Evolutionary conservation across 371 early-diverging fungal genomes (phyloP).

Genomic region (Blastocladiella emersonii): DNA sequence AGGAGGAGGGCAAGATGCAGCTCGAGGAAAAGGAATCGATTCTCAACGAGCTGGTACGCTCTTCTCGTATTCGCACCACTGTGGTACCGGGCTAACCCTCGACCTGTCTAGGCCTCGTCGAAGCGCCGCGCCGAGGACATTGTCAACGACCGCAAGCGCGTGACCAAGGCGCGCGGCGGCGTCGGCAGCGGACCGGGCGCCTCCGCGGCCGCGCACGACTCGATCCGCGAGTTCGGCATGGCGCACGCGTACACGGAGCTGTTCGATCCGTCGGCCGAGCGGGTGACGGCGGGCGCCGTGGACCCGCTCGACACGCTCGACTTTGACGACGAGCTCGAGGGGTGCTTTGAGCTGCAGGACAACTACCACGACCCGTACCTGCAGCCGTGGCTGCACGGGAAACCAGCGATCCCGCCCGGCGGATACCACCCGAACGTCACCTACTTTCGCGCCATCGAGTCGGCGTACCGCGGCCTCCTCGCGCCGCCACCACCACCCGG

Average conservation of each 20-base stretch:
- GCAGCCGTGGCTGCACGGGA: neutral
- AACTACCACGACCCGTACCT: neutral
- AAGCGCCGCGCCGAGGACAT: conserved; percentile 20
- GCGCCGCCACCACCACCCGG: too few species aligned
- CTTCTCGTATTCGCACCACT: too few species aligned
- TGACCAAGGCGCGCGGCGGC: neutral
- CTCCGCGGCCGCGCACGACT: neutral
- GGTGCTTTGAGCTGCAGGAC: neutral
- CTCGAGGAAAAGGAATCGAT: conserved; percentile 26
- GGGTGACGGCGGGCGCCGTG: neutral
- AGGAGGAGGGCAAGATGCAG: conserved; percentile 25
- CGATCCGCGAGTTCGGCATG: neutral
- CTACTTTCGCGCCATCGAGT: neutral
- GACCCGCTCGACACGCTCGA: neutral
- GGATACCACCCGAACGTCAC: neutral
- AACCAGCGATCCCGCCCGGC: neutral
- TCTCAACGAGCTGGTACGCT: conserved; percentile 30
- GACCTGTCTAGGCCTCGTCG: conserved; percentile 25
- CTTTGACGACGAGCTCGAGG: neutral
- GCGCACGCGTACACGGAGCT: neutral
- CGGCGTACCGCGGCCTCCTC: neutral
- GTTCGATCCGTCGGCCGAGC: neutral
- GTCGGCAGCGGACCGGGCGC: too few species aligned
- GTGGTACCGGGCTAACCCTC: too few species aligned
- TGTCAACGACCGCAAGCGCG: conserved; percentile 7